Conservation (phyloP, 192 early-diverging fungal species). For the Backusella psychrophila region DNA sequence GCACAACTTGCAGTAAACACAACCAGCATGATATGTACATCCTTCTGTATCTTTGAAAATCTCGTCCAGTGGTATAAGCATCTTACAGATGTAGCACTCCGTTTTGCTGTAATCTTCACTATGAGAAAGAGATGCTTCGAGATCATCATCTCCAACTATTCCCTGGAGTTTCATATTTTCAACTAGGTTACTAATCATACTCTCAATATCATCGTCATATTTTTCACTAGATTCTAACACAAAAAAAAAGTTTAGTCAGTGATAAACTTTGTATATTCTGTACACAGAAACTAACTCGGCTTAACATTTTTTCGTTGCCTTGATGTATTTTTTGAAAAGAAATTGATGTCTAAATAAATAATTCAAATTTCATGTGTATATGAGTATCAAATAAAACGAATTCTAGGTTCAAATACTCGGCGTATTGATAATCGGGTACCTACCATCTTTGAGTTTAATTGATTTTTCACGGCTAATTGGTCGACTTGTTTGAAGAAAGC, state of each 20-base stretch:
- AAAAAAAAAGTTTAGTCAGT: background rate
- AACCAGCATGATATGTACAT: constrained; percentile 36
- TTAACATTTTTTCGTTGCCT: background rate
- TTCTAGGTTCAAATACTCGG: background rate
- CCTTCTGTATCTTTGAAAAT: background rate
- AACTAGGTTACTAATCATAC: background rate
- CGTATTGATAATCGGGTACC: background rate
- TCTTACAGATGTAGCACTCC: constrained; percentile 4
- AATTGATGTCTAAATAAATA: background rate
- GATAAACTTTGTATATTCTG: background rate
- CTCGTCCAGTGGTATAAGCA: background rate
- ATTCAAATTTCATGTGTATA: background rate
- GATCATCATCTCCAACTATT: background rate
- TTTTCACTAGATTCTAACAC: background rate
- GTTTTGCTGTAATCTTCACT: constrained; percentile 14
- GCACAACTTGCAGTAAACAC: constrained; percentile 58
- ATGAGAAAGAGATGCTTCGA: background rate
- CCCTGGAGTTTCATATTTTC: background rate
- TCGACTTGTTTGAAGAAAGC: background rate
- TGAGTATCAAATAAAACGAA: background rate
- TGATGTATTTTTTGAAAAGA: background rate
- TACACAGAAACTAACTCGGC: background rate
- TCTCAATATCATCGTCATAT: background rate
- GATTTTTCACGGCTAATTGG: background rate
- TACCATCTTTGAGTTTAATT: background rate